Evolutionary conservation across 305 asterid species (phyloP).

Genomic region (Fraxinus xanthoxyloides): DNA sequence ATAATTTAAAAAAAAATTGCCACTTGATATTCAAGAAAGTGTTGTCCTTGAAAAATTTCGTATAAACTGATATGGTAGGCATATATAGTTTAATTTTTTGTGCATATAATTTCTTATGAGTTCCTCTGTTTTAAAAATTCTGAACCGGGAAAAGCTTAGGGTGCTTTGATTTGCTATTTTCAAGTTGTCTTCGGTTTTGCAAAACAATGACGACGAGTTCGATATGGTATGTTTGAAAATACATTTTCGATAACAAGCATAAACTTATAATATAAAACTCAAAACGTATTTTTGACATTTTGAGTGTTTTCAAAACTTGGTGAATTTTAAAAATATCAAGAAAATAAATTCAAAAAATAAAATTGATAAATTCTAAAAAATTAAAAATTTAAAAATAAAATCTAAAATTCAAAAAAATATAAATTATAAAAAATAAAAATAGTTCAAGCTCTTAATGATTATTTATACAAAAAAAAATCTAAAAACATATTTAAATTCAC

Average conservation of each 20-base stretch:
- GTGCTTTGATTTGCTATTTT: not conserved
- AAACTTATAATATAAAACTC: not conserved
- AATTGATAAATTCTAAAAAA: no score
- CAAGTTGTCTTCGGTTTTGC: not conserved
- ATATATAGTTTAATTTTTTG: not conserved
- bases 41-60: not conserved
- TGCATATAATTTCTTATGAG: not conserved
- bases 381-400: not conserved
- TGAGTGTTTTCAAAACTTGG: not conserved
- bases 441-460: not conserved
- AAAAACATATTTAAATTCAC: no score
- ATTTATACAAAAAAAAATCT: not conserved
- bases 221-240: not conserved
- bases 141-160: not conserved
- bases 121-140: not conserved
- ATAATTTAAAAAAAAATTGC: not conserved
- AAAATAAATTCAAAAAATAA: no score
- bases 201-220: not conserved
- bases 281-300: not conserved
- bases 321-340: no score
- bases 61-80: not conserved
- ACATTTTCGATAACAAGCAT: not conserved
- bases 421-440: not conserved
- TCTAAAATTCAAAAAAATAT: no score
- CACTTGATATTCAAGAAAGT: not conserved